Evolutionary conservation across 805 yeast genomes (phyloP).

Genomic region (Metschnikowia rubicola): DNA sequence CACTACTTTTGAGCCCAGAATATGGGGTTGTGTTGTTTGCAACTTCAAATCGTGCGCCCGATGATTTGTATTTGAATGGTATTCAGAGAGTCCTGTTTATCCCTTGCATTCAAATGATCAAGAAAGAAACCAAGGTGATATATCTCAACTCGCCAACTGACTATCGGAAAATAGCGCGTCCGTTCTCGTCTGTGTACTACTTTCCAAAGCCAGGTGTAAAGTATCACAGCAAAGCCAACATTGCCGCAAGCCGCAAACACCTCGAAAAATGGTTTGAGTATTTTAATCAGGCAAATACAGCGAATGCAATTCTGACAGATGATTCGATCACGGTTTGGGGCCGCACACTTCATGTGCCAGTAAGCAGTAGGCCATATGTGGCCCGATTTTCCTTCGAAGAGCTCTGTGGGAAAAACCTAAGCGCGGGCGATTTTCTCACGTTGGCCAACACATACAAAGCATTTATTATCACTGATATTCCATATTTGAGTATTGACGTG

Average conservation of each 20-base stretch:
- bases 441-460: constrained; percentile 73
- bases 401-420: constrained; percentile 80
- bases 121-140: constrained; percentile 70
- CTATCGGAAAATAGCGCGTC: constrained; percentile 84
- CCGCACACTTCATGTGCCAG: constrained; percentile 70
- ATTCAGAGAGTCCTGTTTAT: constrained; percentile 88
- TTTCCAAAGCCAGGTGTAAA: constrained; percentile 63
- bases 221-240: constrained; percentile 49
- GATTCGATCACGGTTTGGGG: constrained; percentile 76
- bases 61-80: constrained; percentile 89
- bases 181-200: constrained; percentile 74
- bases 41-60: constrained; percentile 93
- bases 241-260: constrained; percentile 55
- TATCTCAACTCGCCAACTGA: constrained; percentile 89
- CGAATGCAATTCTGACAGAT: constrained; percentile 16
- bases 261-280: constrained; percentile 73
- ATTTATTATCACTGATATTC: constrained; percentile 90
- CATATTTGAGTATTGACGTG: constrained; percentile 70
- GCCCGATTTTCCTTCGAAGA: constrained; percentile 88
- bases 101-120: constrained; percentile 84
- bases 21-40: constrained; percentile 88
- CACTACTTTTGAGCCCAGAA: constrained; percentile 61
- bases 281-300: constrained; percentile 60
- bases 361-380: constrained; percentile 70
- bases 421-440: constrained; percentile 92